Evolutionary conservation across 2,329 filamentous ascomycete genomes (phyloP).

Genomic region (Fusarium goolgardi): DNA sequence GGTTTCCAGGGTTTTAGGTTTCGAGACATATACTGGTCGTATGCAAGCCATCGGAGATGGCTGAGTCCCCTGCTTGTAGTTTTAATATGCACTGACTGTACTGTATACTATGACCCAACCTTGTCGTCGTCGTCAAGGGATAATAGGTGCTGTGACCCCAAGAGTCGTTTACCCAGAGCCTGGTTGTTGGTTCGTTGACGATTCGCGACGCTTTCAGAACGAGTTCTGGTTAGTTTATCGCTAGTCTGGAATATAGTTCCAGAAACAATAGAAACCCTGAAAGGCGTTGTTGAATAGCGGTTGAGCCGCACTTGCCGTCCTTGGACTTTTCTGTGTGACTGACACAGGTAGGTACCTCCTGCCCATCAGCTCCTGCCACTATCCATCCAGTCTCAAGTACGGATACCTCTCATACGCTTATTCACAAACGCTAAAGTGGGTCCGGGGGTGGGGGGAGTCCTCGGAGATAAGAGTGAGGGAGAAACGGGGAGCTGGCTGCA

Average conservation of each 20-base stretch:
- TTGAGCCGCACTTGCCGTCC: slow-evolving; percentile 19
- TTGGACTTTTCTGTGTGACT: slow-evolving; percentile 4
- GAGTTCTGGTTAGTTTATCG: not conserved
- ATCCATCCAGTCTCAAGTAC: not conserved
- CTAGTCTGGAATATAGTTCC: slow-evolving; percentile 4
- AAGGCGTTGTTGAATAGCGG: not conserved
- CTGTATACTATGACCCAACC: not conserved
- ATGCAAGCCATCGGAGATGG: slow-evolving; percentile 29
- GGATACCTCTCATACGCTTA: not conserved
- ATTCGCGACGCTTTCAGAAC: slow-evolving; percentile 4
- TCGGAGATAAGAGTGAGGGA: not conserved
- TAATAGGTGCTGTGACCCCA: not conserved
- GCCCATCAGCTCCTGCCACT: not conserved
- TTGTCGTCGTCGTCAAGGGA: not conserved
- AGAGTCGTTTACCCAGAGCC: slow-evolving; percentile 10
- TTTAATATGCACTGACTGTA: not conserved
- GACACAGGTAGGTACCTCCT: not conserved
- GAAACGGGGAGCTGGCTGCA: not conserved
- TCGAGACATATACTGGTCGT: slow-evolving; percentile 9
- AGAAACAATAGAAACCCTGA: slow-evolving; percentile 14
- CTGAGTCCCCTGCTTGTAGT: not conserved
- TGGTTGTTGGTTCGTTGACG: slow-evolving; percentile 14
- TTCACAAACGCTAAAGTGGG: slow-evolving; percentile 3
- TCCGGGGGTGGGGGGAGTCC: not conserved
- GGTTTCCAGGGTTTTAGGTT: slow-evolving; percentile 9